These are phyloP conservation scores for Diplodia sapinea DNA, from an alignment of 2,329 filamentous ascomycete species.

Conservation along the genomic window DNA sequence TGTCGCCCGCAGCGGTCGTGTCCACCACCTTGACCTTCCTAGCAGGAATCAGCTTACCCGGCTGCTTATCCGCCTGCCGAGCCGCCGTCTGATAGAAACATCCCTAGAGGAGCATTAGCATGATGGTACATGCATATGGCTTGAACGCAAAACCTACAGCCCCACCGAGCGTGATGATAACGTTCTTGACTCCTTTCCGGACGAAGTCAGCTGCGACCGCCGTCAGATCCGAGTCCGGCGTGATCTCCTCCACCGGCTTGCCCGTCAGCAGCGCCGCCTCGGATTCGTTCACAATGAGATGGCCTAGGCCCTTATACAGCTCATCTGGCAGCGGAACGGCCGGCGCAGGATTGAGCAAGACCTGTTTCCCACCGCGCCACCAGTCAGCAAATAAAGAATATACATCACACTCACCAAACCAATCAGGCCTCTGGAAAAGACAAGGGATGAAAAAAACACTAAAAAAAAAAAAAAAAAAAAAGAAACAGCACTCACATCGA, in stretches of 20 bases:
- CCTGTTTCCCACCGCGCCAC: conserved; percentile 41
- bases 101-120: conserved; percentile 42
- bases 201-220: conserved; percentile 67
- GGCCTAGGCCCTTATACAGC: conserved; percentile 71
- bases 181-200: conserved; percentile 70
- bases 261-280: conserved; percentile 78
- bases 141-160: conserved; percentile 58
- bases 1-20: conserved; percentile 93
- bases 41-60: conserved; percentile 62
- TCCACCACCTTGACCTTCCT: conserved; percentile 81
- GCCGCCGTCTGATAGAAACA: conserved; percentile 53
- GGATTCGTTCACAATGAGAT: conserved; percentile 89
- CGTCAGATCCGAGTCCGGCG: conserved; percentile 45
- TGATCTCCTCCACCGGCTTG: conserved; percentile 41
- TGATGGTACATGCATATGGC: background rate
- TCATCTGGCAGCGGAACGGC: conserved; percentile 71
- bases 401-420: background rate
- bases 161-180: conserved; percentile 83
- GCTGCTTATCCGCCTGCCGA: conserved; percentile 50
- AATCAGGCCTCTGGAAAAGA: no score
- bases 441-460: no score
- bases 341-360: conserved; percentile 82
- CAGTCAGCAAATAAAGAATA: background rate
- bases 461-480: background rate
- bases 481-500: conserved; percentile 34